Evolutionary conservation across 2,329 filamentous ascomycete genomes (phyloP).

Genomic region (Trichoderma sp.): DNA sequence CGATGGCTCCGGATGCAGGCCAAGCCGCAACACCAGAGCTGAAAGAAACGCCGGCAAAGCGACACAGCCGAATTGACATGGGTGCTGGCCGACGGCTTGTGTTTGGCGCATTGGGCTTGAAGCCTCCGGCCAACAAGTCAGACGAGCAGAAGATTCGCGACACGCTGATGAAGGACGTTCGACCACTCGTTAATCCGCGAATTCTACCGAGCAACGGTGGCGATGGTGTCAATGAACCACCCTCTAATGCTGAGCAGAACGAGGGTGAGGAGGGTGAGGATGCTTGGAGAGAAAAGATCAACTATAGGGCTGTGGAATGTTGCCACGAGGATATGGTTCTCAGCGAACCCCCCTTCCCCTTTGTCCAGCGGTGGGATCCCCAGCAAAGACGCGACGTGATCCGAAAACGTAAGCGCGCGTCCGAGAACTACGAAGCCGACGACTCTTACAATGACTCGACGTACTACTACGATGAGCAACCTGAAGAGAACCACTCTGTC

Average conservation of each 20-base stretch:
- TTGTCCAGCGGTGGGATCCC: slow-evolving; percentile 84
- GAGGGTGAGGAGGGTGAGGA: slow-evolving; percentile 53
- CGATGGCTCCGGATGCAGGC: neutral
- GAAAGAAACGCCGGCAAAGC: slow-evolving; percentile 23
- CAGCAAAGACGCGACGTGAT: slow-evolving; percentile 59
- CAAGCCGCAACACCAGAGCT: neutral
- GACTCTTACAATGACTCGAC: slow-evolving; percentile 37
- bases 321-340: slow-evolving; percentile 68
- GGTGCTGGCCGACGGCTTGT: slow-evolving; percentile 67
- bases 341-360: slow-evolving; percentile 82
- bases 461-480: slow-evolving; percentile 40
- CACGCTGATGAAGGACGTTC: slow-evolving; percentile 59
- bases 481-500: slow-evolving; percentile 37
- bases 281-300: slow-evolving; percentile 74
- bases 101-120: slow-evolving; percentile 71
- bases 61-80: slow-evolving; percentile 45
- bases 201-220: slow-evolving; percentile 32
- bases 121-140: slow-evolving; percentile 66
- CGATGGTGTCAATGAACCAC: slow-evolving; percentile 7
- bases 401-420: slow-evolving; percentile 54
- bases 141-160: slow-evolving; percentile 66
- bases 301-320: slow-evolving; percentile 81
- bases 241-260: neutral
- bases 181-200: slow-evolving; percentile 44
- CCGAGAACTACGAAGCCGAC: slow-evolving; percentile 41